phyloP scores from a whole-genome alignment of 2,329 filamentous ascomycete genomes.

The Aspergillus clavatus region DNA sequence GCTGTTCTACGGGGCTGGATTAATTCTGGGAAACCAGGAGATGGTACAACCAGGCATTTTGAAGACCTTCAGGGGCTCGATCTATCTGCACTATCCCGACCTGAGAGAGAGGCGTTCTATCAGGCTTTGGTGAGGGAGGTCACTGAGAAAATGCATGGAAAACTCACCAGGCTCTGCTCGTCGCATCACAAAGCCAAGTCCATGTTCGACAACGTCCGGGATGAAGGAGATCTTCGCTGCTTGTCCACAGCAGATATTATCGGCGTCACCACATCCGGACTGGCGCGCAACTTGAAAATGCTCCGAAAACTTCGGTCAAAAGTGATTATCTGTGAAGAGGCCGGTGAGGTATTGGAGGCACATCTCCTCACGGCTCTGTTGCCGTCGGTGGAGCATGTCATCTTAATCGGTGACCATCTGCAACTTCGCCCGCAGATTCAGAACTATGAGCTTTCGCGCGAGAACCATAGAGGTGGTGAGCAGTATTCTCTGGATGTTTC shows the following conservation, averaged over 20 bases:
- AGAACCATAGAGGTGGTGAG: conserved; percentile 31
- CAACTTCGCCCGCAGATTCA: conserved; percentile 38
- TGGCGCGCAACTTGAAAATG: conserved; percentile 43
- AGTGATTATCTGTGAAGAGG: conserved; percentile 61
- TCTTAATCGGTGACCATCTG: conserved; percentile 34
- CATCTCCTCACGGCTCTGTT: conserved; percentile 45
- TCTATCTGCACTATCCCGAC: background rate
- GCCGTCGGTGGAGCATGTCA: conserved; percentile 37
- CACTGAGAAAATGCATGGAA: background rate
- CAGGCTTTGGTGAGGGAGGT: background rate
- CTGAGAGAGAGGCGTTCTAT: background rate
- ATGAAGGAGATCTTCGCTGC: conserved; percentile 22
- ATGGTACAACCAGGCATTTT: background rate
- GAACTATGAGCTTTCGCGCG: conserved; percentile 33
- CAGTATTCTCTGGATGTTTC: conserved; percentile 46
- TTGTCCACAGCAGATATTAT: conserved; percentile 44
- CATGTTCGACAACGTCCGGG: conserved; percentile 4
- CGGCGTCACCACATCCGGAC: conserved; percentile 49
- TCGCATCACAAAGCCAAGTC: background rate
- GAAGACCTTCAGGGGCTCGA: background rate
- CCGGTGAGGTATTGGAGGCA: conserved; percentile 62
- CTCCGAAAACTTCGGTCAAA: conserved; percentile 39
- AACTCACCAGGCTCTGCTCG: background rate
- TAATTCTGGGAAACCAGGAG: background rate
- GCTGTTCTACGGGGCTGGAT: background rate